These are phyloP conservation scores for Cydonia oblonga DNA, from an alignment of 331 rosid species.

Conservation along the genomic window DNA sequence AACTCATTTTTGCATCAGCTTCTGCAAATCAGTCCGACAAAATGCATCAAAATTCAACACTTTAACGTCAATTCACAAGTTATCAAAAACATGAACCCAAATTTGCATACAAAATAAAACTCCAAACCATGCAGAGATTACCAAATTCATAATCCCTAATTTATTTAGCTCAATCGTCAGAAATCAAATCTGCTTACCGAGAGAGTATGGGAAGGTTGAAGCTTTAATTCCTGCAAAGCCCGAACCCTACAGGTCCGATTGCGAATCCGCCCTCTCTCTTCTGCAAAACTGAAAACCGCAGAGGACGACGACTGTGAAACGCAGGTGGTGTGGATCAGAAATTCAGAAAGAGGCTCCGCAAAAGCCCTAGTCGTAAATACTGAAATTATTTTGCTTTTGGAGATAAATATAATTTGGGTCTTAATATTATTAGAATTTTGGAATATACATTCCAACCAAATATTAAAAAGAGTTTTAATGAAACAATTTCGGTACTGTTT, in stretches of 20 bases:
- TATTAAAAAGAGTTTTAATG: too few species aligned
- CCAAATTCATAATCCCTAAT: background rate
- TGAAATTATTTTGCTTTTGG: background rate
- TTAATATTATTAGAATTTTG: too few species aligned
- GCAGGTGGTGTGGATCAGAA: background rate
- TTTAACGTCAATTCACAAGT: background rate
- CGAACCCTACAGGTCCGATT: background rate
- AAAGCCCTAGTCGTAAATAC: background rate
- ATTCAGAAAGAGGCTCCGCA: background rate
- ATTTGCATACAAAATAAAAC: background rate
- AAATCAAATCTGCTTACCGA: constrained; percentile 2
- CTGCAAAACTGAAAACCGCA: background rate
- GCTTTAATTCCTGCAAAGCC: background rate
- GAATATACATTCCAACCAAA: too few species aligned
- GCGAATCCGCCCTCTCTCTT: background rate
- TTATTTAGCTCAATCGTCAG: background rate
- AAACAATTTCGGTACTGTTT: too few species aligned
- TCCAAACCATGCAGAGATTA: background rate
- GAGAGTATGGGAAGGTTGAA: background rate
- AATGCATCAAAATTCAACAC: background rate
- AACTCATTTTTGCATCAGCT: constrained; percentile 63
- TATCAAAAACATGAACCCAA: background rate
- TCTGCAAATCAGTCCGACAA: constrained; percentile 13
- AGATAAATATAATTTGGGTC: background rate
- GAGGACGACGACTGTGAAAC: background rate